Base-by-base conservation (phyloP, 78 protist genomes). In the Polysphondylium violaceum region DNA sequence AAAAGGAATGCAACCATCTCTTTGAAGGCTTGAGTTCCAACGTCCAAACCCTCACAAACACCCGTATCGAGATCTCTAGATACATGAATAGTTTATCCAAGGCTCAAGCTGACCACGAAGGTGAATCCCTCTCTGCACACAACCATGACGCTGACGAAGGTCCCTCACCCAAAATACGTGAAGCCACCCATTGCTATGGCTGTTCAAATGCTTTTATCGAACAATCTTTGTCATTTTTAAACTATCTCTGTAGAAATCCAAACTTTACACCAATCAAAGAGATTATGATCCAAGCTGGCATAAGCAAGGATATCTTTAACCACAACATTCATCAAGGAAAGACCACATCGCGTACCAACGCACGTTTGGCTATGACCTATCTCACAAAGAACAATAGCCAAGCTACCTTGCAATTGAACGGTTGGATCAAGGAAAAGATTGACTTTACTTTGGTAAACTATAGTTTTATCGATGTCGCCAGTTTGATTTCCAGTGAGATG, bases 1-100 rank as follows among this genome's bases (percentile, higher is more conserved):
- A 74, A 65, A 35, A 43, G 31, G 94, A 88, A 38, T 64, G 88
- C 63, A 69, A 76, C 55, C 23, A 19, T 8, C 65, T 81, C 67
- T 75, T 79, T 75, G 92, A 81, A 25, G 19, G 68, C 43, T 56
- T 95, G 35, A 58, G 76, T 81, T 31, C 58, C 31, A 41, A 74
- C 27, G 76, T 90, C 16, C 93, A 95, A 74, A 51, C 60, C 58
- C 73, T 93, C 36, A 38, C 47, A 41, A 78, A 58, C 27, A 74
- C 69, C 23, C 71, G 96, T n/a, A 51, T 68, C 29, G 96, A 94
- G 47, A 68, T 94, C 44, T 31, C 88, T 29, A 79, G 74, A 43
- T 94, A 90, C 67, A 19, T 79, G 56, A 75, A 88, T 58, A 21
- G 35, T 31, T 17, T 73, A 23, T 29, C 78, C 0, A 61, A 74